Base-by-base conservation (phyloP, 192 early-diverging fungal genomes). In the Podila clonocystis region DNA sequence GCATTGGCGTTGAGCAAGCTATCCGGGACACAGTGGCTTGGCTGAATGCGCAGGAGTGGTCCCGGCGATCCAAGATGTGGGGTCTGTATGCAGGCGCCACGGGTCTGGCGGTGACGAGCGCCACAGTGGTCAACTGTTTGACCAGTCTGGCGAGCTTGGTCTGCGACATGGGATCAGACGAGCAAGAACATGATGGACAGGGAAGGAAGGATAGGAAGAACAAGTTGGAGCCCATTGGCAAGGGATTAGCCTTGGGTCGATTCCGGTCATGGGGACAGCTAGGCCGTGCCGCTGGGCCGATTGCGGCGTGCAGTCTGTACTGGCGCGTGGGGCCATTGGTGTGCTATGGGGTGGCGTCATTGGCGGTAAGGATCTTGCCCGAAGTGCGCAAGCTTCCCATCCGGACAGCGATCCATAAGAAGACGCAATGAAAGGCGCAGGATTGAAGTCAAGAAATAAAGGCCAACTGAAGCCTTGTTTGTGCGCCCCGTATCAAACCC, bases 91-190 rank as follows among this genome's bases (percentile, higher is more conserved):
- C 90, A 52, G 97, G 95, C 7, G 93, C 95, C 0, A 82, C 93
- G n/a, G 94, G 91, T 29, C 85, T 98, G 73, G 94, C 97, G 0
- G 86, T 99, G 58, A 95, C 98, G 0, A 94, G 92, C 67, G 98
- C 96, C 13, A 99, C 98, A 0, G 98, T 99, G 0, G 97, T 97
- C 41, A 98, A 94, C 73, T 93, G 91, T 57, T 82, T 99, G 48
- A 99, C 95, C 3, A 88, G 89, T 48, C 57, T 96, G 68, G 94
- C 92, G 22, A 90, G 89, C 78, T 66, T 91, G 49, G 86, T 88
- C 50, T 87, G 90, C 62, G 78, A 82, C 49, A 77, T 75, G 69
- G 68, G 72, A 17, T 84, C 82, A 9, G 75, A 83, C 41, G 58
- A 70, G 19, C 55, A 70, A 38, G 52, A 63, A 20, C 38, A 66